Evolutionary conservation across 2,329 filamentous ascomycete genomes (phyloP).

Genomic region (Fusarium albidum): DNA sequence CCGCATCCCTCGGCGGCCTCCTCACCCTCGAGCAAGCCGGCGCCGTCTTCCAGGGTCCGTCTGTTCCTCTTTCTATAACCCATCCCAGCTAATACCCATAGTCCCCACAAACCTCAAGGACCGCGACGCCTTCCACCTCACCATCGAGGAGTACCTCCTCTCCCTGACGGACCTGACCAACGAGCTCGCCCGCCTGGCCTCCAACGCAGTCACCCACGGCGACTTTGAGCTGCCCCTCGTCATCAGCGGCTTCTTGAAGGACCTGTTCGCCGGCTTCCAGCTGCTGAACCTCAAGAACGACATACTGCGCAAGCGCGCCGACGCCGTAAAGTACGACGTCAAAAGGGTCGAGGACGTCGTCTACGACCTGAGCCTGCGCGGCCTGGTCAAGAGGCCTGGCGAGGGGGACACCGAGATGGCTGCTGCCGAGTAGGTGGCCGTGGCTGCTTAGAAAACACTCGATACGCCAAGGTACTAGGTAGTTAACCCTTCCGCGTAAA

Average conservation of each 20-base stretch:
- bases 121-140: constrained; percentile 89
- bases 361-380: constrained; percentile 90
- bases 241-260: constrained; percentile 93
- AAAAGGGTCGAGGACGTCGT: constrained; percentile 99
- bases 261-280: constrained; percentile 95
- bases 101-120: constrained; percentile 94
- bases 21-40: constrained; percentile 91
- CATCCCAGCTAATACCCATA: constrained; percentile 48
- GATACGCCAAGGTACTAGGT: background rate
- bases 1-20: constrained; percentile 68
- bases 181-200: constrained; percentile 88
- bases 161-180: constrained; percentile 87
- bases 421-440: constrained; percentile 37
- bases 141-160: constrained; percentile 96
- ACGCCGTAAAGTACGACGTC: constrained; percentile 95
- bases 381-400: constrained; percentile 69
- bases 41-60: constrained; percentile 74
- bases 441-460: background rate
- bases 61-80: background rate
- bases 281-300: constrained; percentile 98
- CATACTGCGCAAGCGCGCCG: constrained; percentile 82
- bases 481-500: background rate
- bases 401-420: constrained; percentile 50
- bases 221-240: constrained; percentile 86
- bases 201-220: constrained; percentile 89